phyloP scores from a whole-genome alignment of 306 rosid genomes.

The Prunus mongolica region DNA sequence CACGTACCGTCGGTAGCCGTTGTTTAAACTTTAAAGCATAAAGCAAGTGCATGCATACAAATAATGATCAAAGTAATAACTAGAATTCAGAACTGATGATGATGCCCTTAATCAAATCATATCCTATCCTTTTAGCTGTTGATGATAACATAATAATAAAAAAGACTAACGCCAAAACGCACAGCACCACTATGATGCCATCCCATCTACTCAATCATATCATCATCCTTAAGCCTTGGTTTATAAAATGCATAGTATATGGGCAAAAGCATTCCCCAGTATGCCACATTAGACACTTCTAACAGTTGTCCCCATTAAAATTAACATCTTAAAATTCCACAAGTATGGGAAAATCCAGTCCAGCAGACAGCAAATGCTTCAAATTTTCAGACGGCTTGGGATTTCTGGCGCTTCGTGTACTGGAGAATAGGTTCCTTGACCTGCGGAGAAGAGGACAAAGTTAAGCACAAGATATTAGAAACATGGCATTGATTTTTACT shows the following conservation, averaged over 20 bases:
- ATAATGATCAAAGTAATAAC: no score
- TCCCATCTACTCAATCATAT: background rate
- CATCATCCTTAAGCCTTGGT: background rate
- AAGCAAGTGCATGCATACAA: no score
- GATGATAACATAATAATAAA: no score
- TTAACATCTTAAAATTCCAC: conserved; percentile 7
- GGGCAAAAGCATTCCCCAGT: background rate
- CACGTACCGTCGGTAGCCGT: no score
- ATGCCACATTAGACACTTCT: background rate
- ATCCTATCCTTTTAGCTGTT: no score
- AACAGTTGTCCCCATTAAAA: background rate
- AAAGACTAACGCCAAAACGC: background rate
- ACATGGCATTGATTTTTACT: background rate
- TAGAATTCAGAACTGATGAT: no score
- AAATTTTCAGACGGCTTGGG: conserved; percentile 41
- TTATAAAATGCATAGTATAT: no score
- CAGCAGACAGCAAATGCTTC: background rate
- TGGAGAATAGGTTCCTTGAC: conserved; percentile 91
- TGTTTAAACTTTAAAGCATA: no score
- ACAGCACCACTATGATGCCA: background rate
- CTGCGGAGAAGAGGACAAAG: conserved; percentile 32
- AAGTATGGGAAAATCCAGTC: background rate
- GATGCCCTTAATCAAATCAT: no score
- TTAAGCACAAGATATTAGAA: background rate
- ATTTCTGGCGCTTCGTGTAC: conserved; percentile 70